Evolutionary conservation across 2,329 filamentous ascomycete species (phyloP), one percentile per base, ranked within the genome.

Genomic region (Fusarium virguliforme): DNA sequence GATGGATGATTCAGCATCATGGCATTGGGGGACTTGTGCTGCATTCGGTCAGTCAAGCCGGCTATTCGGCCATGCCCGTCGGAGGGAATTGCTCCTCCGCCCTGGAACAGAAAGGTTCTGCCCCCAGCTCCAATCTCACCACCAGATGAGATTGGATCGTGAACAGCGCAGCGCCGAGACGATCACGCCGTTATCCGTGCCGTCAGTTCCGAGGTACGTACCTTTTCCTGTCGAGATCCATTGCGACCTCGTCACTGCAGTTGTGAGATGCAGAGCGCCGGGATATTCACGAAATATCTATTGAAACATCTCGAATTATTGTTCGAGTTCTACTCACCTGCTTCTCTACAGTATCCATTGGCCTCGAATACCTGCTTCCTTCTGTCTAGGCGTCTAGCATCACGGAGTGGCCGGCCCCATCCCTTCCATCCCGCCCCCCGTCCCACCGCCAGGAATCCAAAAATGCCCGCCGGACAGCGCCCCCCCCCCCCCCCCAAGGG

Each of bases 161-260:
- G 64, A 58, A 48, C 51, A 71, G 57, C 59, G 64, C 65, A 71
- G 37, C 68, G 73, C 73, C 71, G 62, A 75, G 73, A 71, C 73
- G 64, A 71, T 65, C 63, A 67, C 54, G 73, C 67, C 71, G 71
- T 71, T 74, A 65, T 38, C 69, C 70, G 70, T 75, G 74, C 74
- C 74, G 74, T 75, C 55, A 72, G 60, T 73, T 75, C 74, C 74
- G 74, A 71, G 48, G 68, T 66, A 72, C 62, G 70, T 62, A 66
- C 67, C 58, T 8, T 40, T 38, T 30, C 30, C 15, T n/a, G 35
- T n/a, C 15, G 41, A 26, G 22, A 13, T 8, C 22, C 22, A 8
- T n/a, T n/a, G n/a, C n/a, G n/a, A n/a, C n/a, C n/a, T n/a, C n/a
- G n/a, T n/a, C 4, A 8, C 5, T 38, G 6, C 13, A 46, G 13